Percentiles rank a stretch among this genome's conserved stretches.
Evolutionary conservation across 2,329 filamentous ascomycete species (phyloP).

Genomic region (Cryphonectria japonica): DNA sequence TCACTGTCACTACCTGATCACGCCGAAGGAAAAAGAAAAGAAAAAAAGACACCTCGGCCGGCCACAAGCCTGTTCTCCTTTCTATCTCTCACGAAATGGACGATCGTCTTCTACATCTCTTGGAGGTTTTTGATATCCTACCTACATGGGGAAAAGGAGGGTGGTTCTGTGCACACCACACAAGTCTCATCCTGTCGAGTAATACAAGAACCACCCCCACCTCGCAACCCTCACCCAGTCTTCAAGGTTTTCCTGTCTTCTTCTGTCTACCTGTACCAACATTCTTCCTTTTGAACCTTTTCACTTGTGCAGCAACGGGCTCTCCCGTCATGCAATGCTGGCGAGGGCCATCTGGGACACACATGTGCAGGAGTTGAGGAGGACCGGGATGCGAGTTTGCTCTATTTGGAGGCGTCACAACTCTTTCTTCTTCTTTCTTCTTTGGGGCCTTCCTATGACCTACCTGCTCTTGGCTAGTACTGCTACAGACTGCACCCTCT

Average conservation of each 20-base stretch:
- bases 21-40: not conserved
- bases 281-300: not conserved
- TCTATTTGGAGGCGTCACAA: not conserved
- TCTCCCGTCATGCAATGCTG: not conserved
- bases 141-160: not conserved
- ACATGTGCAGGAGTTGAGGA: not conserved
- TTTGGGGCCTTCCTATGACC: not conserved
- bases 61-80: conserved; percentile 2
- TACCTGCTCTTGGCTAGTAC: not conserved
- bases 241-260: conserved; percentile 1
- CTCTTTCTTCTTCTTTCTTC: too few relatives aligned
- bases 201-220: not conserved
- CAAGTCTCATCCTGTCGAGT: not conserved
- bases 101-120: conserved; percentile 17
- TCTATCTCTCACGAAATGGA: conserved; percentile 24
- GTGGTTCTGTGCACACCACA: conserved; percentile 5
- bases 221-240: not conserved
- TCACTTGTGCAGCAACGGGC: not conserved
- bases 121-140: not conserved
- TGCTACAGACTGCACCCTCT: not conserved
- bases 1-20: conserved; percentile 9
- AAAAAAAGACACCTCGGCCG: conserved; percentile 3
- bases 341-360: conserved; percentile 1
- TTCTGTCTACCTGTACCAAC: conserved; percentile 12
- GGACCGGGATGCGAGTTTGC: not conserved